Evolutionary conservation across 495 filamentous ascomycete genomes (phyloP).

Genomic region (Beverwykella pulmonaria): DNA sequence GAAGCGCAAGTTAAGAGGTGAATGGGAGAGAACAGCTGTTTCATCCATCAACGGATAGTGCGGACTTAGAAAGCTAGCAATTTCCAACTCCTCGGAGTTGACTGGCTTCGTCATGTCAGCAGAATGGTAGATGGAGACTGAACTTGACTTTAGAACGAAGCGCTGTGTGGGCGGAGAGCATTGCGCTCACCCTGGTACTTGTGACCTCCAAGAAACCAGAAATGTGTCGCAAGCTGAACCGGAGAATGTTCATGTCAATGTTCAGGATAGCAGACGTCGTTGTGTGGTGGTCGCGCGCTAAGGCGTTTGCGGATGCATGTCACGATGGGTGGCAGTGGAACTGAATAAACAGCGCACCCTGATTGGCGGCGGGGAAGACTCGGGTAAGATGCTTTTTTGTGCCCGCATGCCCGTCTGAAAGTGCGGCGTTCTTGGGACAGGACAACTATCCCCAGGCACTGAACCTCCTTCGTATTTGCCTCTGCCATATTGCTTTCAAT

Average conservation of each 20-base stretch:
- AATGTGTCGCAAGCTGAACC: neutral
- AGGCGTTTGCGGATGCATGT: neutral
- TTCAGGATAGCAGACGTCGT: neutral
- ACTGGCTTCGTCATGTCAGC: neutral
- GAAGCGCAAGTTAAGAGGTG: neutral
- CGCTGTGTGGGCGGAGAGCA: neutral
- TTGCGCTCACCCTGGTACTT: neutral
- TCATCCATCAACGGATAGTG: neutral
- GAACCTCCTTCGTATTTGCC: neutral
- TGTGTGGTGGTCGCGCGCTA: no score
- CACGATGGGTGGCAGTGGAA: neutral
- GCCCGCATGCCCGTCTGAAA: neutral
- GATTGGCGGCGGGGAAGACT: constrained; percentile 2
- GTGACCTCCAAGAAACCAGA: neutral
- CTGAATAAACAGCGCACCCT: neutral
- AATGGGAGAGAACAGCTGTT: neutral
- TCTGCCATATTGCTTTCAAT: neutral
- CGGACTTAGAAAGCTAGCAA: neutral
- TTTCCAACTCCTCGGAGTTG: neutral
- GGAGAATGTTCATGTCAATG: neutral
- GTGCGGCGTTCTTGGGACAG: neutral
- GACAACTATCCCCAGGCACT: neutral
- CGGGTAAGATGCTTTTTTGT: neutral
- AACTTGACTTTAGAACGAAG: neutral
- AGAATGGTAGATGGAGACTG: neutral